Evolutionary conservation across 768 basidiomycete species (phyloP), one percentile per base, ranked within the genome.

Genomic region (Calocera viscosa): DNA sequence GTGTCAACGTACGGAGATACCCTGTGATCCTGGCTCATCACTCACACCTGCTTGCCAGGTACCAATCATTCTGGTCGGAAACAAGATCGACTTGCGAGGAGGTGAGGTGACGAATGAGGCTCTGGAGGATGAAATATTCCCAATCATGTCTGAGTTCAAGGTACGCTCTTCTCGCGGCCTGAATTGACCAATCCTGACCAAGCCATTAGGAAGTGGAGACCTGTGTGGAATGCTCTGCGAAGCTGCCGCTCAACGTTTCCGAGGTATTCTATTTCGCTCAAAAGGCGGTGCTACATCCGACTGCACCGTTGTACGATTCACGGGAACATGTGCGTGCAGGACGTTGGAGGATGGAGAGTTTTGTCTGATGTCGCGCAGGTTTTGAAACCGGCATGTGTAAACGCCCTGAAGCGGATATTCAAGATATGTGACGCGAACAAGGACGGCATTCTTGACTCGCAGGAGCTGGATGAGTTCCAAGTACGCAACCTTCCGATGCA

Each of bases 61-160:
- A 7, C 95, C 95, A 5, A 94, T 97, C 41, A 95, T 99, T 69
- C 82, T 99, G 34, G 91, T 97, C 28, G 95, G 95, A 65, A 99
- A 99, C 80, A 99, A 98, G 80, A 99, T 98, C 53, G 95, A 99
- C 76, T 77, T 97, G 63, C 82, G 95, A 19, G 93, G 91, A 2
- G 94, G 94, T 1, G 86, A 90, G 73, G 91, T 97, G 41, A 93
- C 94, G 30, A 95, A 96, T 72, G 87, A 95, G 74, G 91, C 89
- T 1, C 77, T 99, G 68, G 93, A 95, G 76, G 92, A 89, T 69
- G 95, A 98, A 77, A 94, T 98, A 70, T 77, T 90, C 66, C 95
- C 95, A 33, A 93, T 99, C 66, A 99, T 98, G 95, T 87, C 89
- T 71, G 95, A 98, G 76, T 99, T 95, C 86, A 99, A 99, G 84